These are phyloP conservation scores for Bipolaris zeicola DNA, from an alignment of 2,329 filamentous ascomycete genomes.

Conservation along the genomic window DNA sequence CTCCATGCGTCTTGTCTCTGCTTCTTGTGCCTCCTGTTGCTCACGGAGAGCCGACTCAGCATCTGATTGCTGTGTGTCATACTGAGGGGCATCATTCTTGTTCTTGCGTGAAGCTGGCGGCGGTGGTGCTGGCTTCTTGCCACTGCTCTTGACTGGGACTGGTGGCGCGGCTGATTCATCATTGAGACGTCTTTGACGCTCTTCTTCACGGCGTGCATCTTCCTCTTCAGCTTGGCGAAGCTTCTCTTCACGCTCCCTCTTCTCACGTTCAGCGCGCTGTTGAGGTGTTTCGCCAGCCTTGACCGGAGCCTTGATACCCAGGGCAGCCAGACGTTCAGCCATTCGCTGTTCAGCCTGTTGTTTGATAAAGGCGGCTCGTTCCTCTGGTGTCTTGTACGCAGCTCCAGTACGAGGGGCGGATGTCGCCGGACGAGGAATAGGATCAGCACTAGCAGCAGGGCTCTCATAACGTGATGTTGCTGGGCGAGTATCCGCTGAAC, in stretches of 20 bases:
- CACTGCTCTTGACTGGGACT: slow-evolving; percentile 49
- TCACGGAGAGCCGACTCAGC: slow-evolving; percentile 62
- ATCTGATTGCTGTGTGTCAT: slow-evolving; percentile 60
- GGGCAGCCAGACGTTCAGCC: slow-evolving; percentile 90
- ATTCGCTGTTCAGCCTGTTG: slow-evolving; percentile 97
- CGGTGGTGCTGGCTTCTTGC: slow-evolving; percentile 67
- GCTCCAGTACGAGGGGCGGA: slow-evolving; percentile 64
- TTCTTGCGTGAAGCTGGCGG: slow-evolving; percentile 76
- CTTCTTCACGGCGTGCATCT: slow-evolving; percentile 83
- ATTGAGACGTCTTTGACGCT: slow-evolving; percentile 80
- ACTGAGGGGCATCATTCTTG: slow-evolving; percentile 61
- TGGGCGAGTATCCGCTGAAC: slow-evolving; percentile 42
- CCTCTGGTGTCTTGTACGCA: slow-evolving; percentile 87
- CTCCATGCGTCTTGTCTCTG: slow-evolving; percentile 78
- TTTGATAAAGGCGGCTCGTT: slow-evolving; percentile 93
- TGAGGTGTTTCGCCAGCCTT: slow-evolving; percentile 81
- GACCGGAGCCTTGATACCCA: slow-evolving; percentile 83
- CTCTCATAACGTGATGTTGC: slow-evolving; percentile 57
- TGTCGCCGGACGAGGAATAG: slow-evolving; percentile 62
- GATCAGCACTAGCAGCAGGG: slow-evolving; percentile 51
- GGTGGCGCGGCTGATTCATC: slow-evolving; percentile 74
- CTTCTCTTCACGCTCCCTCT: slow-evolving; percentile 83
- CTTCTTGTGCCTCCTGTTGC: slow-evolving; percentile 77
- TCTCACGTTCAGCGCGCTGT: slow-evolving; percentile 87
- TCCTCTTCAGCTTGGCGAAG: slow-evolving; percentile 91